Percentiles rank a stretch among this genome's conserved stretches.
Evolutionary conservation across 2,329 filamentous ascomycete species (phyloP).

Genomic region (Monosporascus cannonballus): DNA sequence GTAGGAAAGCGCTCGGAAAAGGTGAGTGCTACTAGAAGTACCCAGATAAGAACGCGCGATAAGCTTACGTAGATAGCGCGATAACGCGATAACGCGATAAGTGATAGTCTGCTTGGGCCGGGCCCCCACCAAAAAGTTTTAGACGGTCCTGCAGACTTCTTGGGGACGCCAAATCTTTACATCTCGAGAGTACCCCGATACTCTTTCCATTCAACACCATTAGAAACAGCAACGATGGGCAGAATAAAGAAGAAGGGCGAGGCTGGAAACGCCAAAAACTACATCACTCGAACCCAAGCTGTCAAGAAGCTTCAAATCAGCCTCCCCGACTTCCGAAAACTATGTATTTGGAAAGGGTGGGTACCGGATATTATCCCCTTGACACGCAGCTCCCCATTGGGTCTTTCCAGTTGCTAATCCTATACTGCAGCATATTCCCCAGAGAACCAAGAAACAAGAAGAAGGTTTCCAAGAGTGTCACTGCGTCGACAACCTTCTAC

Average conservation of each 20-base stretch:
- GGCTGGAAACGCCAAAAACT: slow-evolving; percentile 93
- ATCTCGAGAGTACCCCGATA: neutral
- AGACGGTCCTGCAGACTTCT: neutral
- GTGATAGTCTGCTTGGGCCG: neutral
- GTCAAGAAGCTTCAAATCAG: slow-evolving; percentile 97
- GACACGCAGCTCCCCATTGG: neutral
- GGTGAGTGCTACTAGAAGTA: too few relatives aligned
- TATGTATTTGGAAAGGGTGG: slow-evolving; percentile 95
- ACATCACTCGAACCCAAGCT: slow-evolving; percentile 93
- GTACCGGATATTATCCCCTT: neutral
- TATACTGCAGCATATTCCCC: slow-evolving; percentile 66
- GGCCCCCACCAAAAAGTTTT: slow-evolving; percentile 1
- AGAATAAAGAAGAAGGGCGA: slow-evolving; percentile 90
- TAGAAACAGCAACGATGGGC: slow-evolving; percentile 45
- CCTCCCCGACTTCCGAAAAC: slow-evolving; percentile 91
- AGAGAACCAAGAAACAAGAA: slow-evolving; percentile 95
- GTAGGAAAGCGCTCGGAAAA: too few relatives aligned
- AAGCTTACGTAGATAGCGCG: too few relatives aligned
- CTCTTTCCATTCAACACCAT: neutral
- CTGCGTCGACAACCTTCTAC: slow-evolving; percentile 86
- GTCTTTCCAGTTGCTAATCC: neutral
- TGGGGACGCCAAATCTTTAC: slow-evolving; percentile 2
- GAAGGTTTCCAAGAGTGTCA: slow-evolving; percentile 89
- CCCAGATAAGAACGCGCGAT: too few relatives aligned
- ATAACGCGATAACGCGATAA: neutral